Base-by-base conservation (phyloP, 441 rosid genomes). In the Gossypium schwendimanii region DNA sequence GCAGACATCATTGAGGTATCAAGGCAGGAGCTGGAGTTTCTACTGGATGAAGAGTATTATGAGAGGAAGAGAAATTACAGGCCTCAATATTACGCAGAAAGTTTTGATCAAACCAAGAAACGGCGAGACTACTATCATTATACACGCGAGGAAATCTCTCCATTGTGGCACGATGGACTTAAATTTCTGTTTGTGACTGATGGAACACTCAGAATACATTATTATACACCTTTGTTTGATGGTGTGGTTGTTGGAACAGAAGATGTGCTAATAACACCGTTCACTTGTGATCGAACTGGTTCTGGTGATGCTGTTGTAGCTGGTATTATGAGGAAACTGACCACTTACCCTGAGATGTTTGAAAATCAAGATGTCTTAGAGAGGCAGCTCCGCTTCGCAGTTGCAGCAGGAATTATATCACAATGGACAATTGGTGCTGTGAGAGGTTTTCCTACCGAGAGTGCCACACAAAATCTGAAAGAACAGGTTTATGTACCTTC, bases 251-350 rank as follows among this genome's bases (percentile, higher is more conserved):
- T 89, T 2, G 98, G 98, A 70, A 87, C 95, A 0, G 98, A 93
- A 73, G 96, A 94, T 83, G 96, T 85, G 73, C 88, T 89, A n/a
- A 84, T 91, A 73, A 86, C 95, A 18, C 97, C 97, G 0, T 86
- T 87, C 81, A 90, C 98, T 3, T 91, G 95, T 76, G 98, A 91
- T 84, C 84, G 97, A 63, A 94, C 97, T 39, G 97, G 98, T 71
- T 89, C 97, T 1, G 98, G 98, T 20, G 98, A 94, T 82, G 98
- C 97, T 73, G 80, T 90, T 71, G 97, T 91, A 66, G 97, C 96
- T 68, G 93, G 82, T 15, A 85, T 94, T 12, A 83, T 89, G 86
- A 88, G 98, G 63, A 94, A 89, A 82, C 85, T 91, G 69, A 84
- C 92, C 12, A 84, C 81, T 70, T 83, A 58, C 63, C 92, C 96